These are phyloP conservation scores for Sonneratia alba DNA, from an alignment of 345 rosid species.

Conservation along the genomic window DNA sequence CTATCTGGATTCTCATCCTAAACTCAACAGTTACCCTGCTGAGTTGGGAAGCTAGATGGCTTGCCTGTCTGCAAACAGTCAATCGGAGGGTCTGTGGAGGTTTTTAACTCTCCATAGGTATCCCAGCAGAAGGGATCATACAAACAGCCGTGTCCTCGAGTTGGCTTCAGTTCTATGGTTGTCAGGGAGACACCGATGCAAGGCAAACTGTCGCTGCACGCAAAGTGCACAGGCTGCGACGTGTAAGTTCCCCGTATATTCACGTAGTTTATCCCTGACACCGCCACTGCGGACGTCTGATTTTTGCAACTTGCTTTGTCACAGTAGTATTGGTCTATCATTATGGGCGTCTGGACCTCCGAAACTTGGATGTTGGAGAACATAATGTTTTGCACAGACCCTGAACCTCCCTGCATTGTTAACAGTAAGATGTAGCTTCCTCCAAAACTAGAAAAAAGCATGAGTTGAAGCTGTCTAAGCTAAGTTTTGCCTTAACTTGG, in stretches of 20 bases:
- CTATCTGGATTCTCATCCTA: not conserved
- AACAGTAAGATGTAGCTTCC: slow-evolving; percentile 4
- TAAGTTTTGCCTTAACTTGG: not conserved
- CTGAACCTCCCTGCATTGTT: slow-evolving; percentile 70
- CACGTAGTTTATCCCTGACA: slow-evolving; percentile 54
- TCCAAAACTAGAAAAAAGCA: not conserved
- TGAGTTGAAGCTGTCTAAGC: slow-evolving; percentile 1
- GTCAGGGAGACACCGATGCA: slow-evolving; percentile 59
- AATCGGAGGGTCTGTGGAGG: slow-evolving; percentile 53
- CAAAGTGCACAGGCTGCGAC: slow-evolving; percentile 47
- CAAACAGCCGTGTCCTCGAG: slow-evolving; percentile 20
- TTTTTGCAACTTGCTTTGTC: slow-evolving; percentile 49
- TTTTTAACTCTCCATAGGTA: slow-evolving; percentile 63
- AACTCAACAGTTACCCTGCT: slow-evolving; percentile 35
- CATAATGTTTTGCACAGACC: slow-evolving; percentile 66
- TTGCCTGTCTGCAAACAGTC: slow-evolving; percentile 45
- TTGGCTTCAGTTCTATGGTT: slow-evolving; percentile 45
- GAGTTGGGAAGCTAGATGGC: slow-evolving; percentile 24
- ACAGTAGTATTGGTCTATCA: slow-evolving; percentile 85
- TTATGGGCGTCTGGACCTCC: slow-evolving; percentile 57
- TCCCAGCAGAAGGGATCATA: slow-evolving; percentile 64
- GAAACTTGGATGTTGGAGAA: slow-evolving; percentile 79
- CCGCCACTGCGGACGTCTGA: slow-evolving; percentile 65
- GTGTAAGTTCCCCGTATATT: slow-evolving; percentile 78
- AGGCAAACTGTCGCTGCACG: slow-evolving; percentile 77